Percentiles rank a stretch among this genome's conserved stretches.
These are phyloP conservation scores for Aegilops sharonensis DNA, from an alignment of 176 grass and related monocot genomes.

Conservation along the genomic window DNA sequence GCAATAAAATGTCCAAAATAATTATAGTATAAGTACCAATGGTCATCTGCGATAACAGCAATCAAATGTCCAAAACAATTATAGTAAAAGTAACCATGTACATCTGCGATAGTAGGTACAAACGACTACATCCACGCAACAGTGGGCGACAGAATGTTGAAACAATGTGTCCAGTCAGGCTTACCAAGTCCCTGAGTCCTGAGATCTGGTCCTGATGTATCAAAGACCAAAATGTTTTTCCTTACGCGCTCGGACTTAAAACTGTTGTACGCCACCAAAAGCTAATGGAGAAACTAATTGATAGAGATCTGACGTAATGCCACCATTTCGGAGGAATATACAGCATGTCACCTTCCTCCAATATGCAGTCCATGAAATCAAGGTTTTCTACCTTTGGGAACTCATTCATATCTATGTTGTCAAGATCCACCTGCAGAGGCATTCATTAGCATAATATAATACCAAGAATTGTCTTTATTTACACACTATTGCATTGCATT, in stretches of 20 bases:
- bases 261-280: constrained; percentile 75
- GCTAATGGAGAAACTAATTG: constrained; percentile 83
- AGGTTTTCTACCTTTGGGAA: constrained; percentile 58
- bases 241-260: constrained; percentile 6
- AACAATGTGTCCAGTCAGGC: constrained; percentile 3
- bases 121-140: constrained; percentile 12
- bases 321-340: constrained; percentile 98
- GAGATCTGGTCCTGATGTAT: constrained; percentile 16
- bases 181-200: constrained; percentile 21
- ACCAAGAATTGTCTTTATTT: background rate
- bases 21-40: constrained; percentile 8
- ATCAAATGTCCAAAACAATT: background rate
- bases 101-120: background rate
- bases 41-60: constrained; percentile 11
- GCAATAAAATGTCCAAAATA: constrained; percentile 14
- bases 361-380: constrained; percentile 78
- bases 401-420: constrained; percentile 58
- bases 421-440: constrained; percentile 75
- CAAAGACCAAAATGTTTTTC: background rate
- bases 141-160: background rate
- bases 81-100: constrained; percentile 11
- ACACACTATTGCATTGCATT: background rate
- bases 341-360: constrained; percentile 92
- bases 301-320: constrained; percentile 93
- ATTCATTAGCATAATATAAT: constrained; percentile 24